Evolutionary conservation across 768 basidiomycete genomes (phyloP).

Genomic region (Chalciporus chontae): DNA sequence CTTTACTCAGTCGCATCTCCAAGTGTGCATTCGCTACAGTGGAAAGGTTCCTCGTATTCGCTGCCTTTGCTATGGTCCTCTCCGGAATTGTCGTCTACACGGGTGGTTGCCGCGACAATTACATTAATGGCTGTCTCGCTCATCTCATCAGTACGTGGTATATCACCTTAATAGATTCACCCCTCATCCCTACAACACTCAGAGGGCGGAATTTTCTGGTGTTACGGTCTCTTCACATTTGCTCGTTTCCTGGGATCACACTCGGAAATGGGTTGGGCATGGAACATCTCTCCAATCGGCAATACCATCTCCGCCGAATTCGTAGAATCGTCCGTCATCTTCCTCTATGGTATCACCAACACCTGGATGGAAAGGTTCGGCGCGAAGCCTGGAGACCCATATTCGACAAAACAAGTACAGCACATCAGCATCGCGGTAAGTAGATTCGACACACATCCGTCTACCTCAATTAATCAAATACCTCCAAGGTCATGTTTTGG

Average conservation of each 20-base stretch:
- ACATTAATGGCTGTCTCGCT: slow-evolving; percentile 80
- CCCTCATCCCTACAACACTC: background rate
- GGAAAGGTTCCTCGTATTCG: slow-evolving; percentile 66
- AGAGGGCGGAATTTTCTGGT: slow-evolving; percentile 94
- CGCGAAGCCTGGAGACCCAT: slow-evolving; percentile 74
- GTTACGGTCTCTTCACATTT: slow-evolving; percentile 84
- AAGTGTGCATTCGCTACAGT: slow-evolving; percentile 47
- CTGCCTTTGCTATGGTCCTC: slow-evolving; percentile 62
- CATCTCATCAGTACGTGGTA: slow-evolving; percentile 78
- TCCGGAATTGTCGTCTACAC: slow-evolving; percentile 80
- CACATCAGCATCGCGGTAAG: slow-evolving; percentile 90
- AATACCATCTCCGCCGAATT: slow-evolving; percentile 65
- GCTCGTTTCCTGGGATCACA: slow-evolving; percentile 93
- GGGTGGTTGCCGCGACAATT: slow-evolving; percentile 78
- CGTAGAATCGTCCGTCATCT: slow-evolving; percentile 76
- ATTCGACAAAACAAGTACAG: slow-evolving; percentile 87
- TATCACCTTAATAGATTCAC: background rate
- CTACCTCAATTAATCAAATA: background rate
- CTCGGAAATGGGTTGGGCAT: slow-evolving; percentile 89
- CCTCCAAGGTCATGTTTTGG: slow-evolving; percentile 80
- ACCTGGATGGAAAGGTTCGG: slow-evolving; percentile 98
- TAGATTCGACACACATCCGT: background rate
- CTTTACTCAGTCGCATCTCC: slow-evolving; percentile 41
- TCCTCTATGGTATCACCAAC: slow-evolving; percentile 85
- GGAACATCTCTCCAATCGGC: slow-evolving; percentile 69